Base-by-base conservation (phyloP, 2,329 filamentous ascomycete species). In the Aspergillus sojae region DNA sequence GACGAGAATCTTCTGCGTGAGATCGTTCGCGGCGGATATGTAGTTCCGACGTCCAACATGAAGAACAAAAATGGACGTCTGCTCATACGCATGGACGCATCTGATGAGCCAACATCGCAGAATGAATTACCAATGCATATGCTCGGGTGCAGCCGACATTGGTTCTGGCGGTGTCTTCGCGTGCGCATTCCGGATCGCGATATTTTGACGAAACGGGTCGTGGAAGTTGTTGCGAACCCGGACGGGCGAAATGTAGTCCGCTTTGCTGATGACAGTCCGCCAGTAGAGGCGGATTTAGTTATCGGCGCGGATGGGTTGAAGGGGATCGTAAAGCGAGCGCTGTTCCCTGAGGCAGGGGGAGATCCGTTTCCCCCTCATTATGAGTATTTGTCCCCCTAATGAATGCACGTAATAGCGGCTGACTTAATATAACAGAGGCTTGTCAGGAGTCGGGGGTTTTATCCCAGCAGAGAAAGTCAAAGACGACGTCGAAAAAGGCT, bases 371-470 rank as follows among this genome's bases (percentile, higher is more conserved):
- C 77, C 2, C 78, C 78, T 14, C 71, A 75, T 19, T 82, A 81
- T 58, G 79, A 81, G 78, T 79, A 64, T 67, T 73, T 70, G 4
- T 48, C 26, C 54, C 21, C 45, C 48, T 21, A 11, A 5, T 5
- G 43, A 19, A 39, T 14, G 21, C 9, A 48, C 10, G 23, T 3
- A 23, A 19, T 19, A 6, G 10, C 5, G 0, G 9, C 48, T 52
- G 10, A 52, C 48, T n/a, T 12, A 23, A 32, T 55, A 16, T 12
- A 26, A 21, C 46, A 80, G 78, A 65, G 79, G 79, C 21, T 70
- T 82, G 16, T 75, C 79, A 4, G 81, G 82, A 11, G 75, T 84
- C n/a, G 81, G 82, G 23, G 80, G 81, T 14, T 82, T 83, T 62
- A 65, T 82, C 32, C 71, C 76, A n/a, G 64, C 73, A 0, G 63